Evolutionary conservation across 2,329 filamentous ascomycete species (phyloP).

Genomic region (Colletotrichum sp.): DNA sequence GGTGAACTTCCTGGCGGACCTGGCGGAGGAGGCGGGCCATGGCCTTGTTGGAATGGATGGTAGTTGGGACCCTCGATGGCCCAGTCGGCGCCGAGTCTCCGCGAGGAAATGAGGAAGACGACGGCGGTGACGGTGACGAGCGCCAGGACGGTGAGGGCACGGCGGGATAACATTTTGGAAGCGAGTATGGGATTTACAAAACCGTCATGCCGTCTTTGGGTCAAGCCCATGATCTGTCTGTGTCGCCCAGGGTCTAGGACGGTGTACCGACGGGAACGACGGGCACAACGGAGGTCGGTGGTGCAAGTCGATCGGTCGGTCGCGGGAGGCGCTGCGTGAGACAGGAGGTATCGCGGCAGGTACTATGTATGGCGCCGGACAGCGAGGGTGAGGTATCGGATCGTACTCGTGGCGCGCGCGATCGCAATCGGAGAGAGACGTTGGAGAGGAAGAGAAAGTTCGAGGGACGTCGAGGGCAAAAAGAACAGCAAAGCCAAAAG

Average conservation of each 20-base stretch:
- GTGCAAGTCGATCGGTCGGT: too few relatives aligned
- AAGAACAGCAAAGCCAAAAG: neutral
- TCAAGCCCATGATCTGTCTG: slow-evolving; percentile 14
- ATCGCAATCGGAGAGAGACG: neutral
- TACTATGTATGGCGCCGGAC: neutral
- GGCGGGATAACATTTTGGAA: slow-evolving; percentile 31
- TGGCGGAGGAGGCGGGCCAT: neutral
- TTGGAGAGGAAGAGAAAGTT: neutral
- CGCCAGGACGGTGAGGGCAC: slow-evolving; percentile 28
- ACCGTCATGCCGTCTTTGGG: slow-evolving; percentile 7
- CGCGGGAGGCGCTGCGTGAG: neutral
- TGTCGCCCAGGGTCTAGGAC: neutral
- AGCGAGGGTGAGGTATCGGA: neutral
- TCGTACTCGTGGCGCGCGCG: neutral
- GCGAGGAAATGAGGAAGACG: slow-evolving; percentile 36
- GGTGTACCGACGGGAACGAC: neutral
- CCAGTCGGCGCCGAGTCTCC: slow-evolving; percentile 32
- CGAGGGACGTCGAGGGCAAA: neutral
- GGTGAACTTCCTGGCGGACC: slow-evolving; percentile 10
- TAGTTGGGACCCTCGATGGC: slow-evolving; percentile 33
- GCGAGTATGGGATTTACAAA: slow-evolving; percentile 3
- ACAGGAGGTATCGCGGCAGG: neutral
- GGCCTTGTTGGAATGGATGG: slow-evolving; percentile 14
- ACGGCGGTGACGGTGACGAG: slow-evolving; percentile 31
- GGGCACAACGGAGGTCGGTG: neutral